Percentiles rank a stretch among this genome's conserved stretches.
phyloP scores from a whole-genome alignment of 1,284 basidiomycete genomes.

The Trichosporon coremiiforme region DNA sequence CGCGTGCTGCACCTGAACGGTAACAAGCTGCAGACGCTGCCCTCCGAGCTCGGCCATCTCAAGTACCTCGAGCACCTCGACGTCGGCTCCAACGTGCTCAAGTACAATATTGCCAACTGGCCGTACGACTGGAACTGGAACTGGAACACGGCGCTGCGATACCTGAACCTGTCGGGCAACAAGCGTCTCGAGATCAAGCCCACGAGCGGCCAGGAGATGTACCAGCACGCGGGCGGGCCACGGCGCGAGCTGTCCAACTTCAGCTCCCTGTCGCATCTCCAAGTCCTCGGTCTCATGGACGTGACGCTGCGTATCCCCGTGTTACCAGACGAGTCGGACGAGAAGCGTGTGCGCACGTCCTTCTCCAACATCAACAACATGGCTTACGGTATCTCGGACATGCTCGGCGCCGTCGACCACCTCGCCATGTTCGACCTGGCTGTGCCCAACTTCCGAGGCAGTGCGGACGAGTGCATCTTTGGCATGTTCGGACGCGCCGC shows the following conservation, averaged over 20 bases:
- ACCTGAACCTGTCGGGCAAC: slow-evolving; percentile 85
- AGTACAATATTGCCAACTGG: slow-evolving; percentile 98
- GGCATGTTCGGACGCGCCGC: slow-evolving; percentile 88
- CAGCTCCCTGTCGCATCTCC: slow-evolving; percentile 75
- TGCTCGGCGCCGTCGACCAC: slow-evolving; percentile 73
- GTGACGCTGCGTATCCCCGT: slow-evolving; percentile 84
- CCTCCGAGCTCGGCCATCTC: slow-evolving; percentile 84
- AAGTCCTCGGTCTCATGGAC: slow-evolving; percentile 94
- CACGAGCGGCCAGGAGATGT: slow-evolving; percentile 59
- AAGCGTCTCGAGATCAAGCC: slow-evolving; percentile 85
- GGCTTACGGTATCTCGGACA: slow-evolving; percentile 96
- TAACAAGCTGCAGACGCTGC: slow-evolving; percentile 89
- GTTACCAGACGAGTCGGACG: slow-evolving; percentile 87
- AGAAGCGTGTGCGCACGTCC: slow-evolving; percentile 89
- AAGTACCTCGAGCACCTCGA: slow-evolving; percentile 80
- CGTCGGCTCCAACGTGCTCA: slow-evolving; percentile 90
- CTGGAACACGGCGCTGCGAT: slow-evolving; percentile 89
- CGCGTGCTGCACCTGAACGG: slow-evolving; percentile 86
- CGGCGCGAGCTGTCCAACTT: slow-evolving; percentile 75
- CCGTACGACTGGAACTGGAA: slow-evolving; percentile 99
- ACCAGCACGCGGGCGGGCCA: slow-evolving; percentile 24
- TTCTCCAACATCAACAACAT: slow-evolving; percentile 87
- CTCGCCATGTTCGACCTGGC: slow-evolving; percentile 92
- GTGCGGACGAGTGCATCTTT: slow-evolving; percentile 83
- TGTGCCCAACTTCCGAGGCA: slow-evolving; percentile 79